A percentile compares a stretch with the other conserved stretches of the same genome.
phyloP scores from a whole-genome alignment of 345 rosid genomes.

The Eucalyptus melliodora region DNA sequence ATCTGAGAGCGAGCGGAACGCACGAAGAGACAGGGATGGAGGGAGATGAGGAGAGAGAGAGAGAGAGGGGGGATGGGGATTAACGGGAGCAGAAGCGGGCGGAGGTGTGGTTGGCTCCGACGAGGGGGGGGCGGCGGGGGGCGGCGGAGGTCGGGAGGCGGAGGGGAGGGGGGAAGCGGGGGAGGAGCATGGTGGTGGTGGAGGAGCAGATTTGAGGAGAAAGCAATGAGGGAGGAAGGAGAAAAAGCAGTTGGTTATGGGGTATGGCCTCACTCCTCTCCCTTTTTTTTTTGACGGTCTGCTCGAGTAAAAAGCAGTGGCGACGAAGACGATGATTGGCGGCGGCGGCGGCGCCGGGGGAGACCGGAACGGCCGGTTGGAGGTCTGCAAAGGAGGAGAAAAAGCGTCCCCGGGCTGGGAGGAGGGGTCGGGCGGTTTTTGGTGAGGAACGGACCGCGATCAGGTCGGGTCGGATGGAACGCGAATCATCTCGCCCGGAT shows the following conservation, averaged over 20 bases:
- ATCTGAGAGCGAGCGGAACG: background rate
- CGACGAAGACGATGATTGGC: background rate
- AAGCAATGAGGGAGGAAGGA: background rate
- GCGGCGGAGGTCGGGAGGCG: background rate
- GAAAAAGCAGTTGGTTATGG: background rate
- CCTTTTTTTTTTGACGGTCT: background rate
- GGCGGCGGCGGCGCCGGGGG: background rate
- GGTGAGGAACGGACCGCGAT: background rate
- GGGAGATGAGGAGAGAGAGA: background rate
- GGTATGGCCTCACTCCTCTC: background rate
- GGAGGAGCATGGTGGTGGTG: background rate
- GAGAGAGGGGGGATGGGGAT: background rate
- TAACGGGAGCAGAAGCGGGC: conserved; percentile 98
- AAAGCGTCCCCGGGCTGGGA: background rate
- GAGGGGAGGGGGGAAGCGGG: background rate
- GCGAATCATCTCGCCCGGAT: background rate
- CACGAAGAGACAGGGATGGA: background rate
- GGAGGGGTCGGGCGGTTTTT: background rate
- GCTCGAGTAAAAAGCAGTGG: background rate
- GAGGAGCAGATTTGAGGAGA: background rate
- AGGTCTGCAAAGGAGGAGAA: background rate
- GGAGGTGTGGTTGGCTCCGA: conserved; percentile 99
- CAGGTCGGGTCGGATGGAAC: background rate
- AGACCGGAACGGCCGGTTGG: background rate
- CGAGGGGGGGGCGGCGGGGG: conserved; percentile 21